phyloP scores from a whole-genome alignment of 2,329 filamentous ascomycete species.

The Pleoardoris graminearum region DNA sequence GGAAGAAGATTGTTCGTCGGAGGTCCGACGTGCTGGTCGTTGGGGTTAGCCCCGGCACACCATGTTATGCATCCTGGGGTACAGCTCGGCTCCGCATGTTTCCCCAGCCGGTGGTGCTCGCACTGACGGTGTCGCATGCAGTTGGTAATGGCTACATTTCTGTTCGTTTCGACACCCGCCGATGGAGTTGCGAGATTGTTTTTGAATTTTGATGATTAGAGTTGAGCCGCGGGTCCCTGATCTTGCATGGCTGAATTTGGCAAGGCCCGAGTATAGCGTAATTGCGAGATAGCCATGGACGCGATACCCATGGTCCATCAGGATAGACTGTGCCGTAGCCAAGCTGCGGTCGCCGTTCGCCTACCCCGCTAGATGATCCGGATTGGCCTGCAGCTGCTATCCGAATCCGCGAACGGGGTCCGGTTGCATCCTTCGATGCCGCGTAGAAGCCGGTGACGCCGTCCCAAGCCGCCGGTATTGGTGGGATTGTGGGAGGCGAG shows the following conservation, averaged over 20 bases:
- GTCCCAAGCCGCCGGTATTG: neutral
- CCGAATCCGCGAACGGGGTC: neutral
- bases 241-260: too few relatives aligned
- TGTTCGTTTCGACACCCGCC: neutral
- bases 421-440: neutral
- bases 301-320: neutral
- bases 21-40: too few relatives aligned
- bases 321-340: neutral
- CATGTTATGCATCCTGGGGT: neutral
- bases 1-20: too few relatives aligned
- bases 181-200: neutral
- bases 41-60: neutral
- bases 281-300: neutral
- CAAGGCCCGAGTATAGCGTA: too few relatives aligned
- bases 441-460: neutral
- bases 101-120: neutral
- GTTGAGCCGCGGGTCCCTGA: too few relatives aligned
- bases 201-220: too few relatives aligned
- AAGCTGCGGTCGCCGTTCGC: neutral
- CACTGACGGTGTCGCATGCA: slow-evolving; percentile 3
- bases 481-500: too few relatives aligned
- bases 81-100: slow-evolving; percentile 2
- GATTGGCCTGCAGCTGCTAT: neutral
- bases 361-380: neutral
- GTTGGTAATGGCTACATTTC: neutral